Conservation (phyloP, 2,329 filamentous ascomycete genomes). For the Corinectria fuckeliana region DNA sequence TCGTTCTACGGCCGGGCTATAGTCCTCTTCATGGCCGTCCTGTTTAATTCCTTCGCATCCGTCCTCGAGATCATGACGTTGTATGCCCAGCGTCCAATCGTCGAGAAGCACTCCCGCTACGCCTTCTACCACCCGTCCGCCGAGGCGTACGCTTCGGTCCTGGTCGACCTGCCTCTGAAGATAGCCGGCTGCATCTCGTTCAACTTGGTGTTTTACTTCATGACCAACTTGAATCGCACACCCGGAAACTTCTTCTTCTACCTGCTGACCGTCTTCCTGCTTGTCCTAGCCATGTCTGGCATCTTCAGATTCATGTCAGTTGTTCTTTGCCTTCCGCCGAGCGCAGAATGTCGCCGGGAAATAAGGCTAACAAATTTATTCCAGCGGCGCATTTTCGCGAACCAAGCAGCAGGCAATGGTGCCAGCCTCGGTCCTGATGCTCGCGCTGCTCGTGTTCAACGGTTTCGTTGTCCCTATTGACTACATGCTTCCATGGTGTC, state of each 20-base stretch:
- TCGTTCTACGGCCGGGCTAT: conserved; percentile 54
- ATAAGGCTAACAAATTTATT: not conserved
- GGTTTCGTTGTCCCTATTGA: conserved; percentile 53
- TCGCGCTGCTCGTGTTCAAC: conserved; percentile 46
- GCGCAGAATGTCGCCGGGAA: no score
- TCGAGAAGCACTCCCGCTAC: conserved; percentile 46
- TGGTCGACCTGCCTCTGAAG: conserved; percentile 52
- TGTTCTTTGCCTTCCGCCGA: conserved; percentile 29
- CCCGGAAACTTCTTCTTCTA: conserved; percentile 55
- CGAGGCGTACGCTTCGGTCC: conserved; percentile 41
- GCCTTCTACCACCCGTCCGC: conserved; percentile 44
- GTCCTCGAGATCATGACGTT: conserved; percentile 43
- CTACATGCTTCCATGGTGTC: conserved; percentile 66
- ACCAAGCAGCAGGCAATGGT: conserved; percentile 43
- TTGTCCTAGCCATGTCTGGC: conserved; percentile 66
- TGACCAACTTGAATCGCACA: conserved; percentile 51
- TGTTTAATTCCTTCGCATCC: conserved; percentile 55
- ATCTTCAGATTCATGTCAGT: conserved; percentile 56
- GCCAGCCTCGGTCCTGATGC: conserved; percentile 44
- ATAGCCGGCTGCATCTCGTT: no score
- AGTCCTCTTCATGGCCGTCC: conserved; percentile 57
- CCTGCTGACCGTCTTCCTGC: conserved; percentile 52
- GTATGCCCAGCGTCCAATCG: conserved; percentile 42
- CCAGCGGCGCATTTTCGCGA: not conserved
- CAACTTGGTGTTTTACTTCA: conserved; percentile 54